Conservation (phyloP, 1,284 basidiomycete species). For the Blastosporella zonata region DNA sequence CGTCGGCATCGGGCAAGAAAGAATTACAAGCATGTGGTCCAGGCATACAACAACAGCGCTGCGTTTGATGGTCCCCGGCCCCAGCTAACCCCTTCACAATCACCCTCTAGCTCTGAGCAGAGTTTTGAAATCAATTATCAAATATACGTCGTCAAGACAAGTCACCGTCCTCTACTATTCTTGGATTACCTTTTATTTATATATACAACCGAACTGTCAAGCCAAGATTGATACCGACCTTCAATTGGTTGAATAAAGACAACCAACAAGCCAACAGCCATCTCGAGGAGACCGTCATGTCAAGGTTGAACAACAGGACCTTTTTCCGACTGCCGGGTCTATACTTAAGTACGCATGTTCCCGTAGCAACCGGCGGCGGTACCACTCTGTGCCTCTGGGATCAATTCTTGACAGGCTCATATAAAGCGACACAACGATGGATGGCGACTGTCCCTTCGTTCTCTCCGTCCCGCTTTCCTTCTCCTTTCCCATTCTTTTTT, state of each 20-base stretch:
- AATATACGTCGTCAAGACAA: neutral
- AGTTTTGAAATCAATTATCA: no score
- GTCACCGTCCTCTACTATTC: neutral
- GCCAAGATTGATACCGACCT: conserved; percentile 3
- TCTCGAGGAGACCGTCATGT: neutral
- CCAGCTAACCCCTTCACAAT: no score
- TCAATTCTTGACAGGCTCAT: conserved; percentile 5
- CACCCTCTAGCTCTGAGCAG: no score
- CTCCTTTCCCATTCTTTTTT: conserved; percentile 20
- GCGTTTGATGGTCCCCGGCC: no score
- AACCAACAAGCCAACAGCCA: conserved; percentile 9
- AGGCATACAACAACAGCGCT: no score
- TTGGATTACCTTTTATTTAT: neutral
- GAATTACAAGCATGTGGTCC: no score
- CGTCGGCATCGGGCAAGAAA: no score
- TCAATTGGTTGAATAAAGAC: conserved; percentile 8
- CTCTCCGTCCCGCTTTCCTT: conserved; percentile 22
- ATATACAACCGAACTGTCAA: neutral
- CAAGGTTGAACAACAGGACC: neutral
- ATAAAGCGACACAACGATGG: conserved; percentile 13
- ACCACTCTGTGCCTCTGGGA: conserved; percentile 7
- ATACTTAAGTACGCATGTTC: conserved; percentile 9
- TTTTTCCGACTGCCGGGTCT: neutral
- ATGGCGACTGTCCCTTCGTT: conserved; percentile 20
- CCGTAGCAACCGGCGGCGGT: conserved; percentile 24